These are phyloP conservation scores for Cercophora scortea DNA, from an alignment of 495 filamentous ascomycete species.

Conservation along the genomic window DNA sequence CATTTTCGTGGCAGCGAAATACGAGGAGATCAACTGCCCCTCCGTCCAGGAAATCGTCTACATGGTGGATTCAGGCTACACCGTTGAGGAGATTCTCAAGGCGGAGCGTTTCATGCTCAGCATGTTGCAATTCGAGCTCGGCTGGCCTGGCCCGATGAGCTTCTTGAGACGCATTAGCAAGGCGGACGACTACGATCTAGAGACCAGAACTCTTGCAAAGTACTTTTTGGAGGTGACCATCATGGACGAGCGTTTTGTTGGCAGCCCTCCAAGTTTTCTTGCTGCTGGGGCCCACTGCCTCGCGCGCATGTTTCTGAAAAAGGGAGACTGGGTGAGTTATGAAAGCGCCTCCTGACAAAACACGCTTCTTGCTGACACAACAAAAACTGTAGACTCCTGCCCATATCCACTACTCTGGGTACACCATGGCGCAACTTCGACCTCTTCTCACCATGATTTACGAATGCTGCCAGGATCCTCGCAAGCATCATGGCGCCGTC, in stretches of 20 bases:
- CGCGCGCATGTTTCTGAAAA: conserved; percentile 78
- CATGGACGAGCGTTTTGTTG: conserved; percentile 97
- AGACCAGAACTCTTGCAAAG: conserved; percentile 92
- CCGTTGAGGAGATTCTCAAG: conserved; percentile 86
- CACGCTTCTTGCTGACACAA: not conserved
- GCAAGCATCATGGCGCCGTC: conserved; percentile 74
- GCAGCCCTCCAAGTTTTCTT: conserved; percentile 77
- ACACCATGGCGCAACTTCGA: conserved; percentile 77
- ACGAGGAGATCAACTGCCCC: conserved; percentile 96
- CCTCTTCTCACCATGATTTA: conserved; percentile 67
- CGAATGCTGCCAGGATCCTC: conserved; percentile 78
- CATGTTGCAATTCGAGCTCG: conserved; percentile 90
- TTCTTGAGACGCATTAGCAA: conserved; percentile 96
- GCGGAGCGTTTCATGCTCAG: conserved; percentile 96
- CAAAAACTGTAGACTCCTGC: conserved; percentile 51
- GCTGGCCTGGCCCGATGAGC: conserved; percentile 97
- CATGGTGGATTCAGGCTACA: conserved; percentile 94
- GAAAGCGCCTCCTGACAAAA: not conserved
- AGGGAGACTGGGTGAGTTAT: conserved; percentile 83
- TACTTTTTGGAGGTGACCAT: conserved; percentile 95
- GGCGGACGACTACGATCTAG: conserved; percentile 93
- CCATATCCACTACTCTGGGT: conserved; percentile 87
- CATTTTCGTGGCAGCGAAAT: conserved; percentile 93
- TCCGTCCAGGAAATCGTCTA: conserved; percentile 92
- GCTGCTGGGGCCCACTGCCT: conserved; percentile 92